These are phyloP conservation scores for Kwoniella sp. DNA, from an alignment of 768 basidiomycete species.

Conservation along the genomic window DNA sequence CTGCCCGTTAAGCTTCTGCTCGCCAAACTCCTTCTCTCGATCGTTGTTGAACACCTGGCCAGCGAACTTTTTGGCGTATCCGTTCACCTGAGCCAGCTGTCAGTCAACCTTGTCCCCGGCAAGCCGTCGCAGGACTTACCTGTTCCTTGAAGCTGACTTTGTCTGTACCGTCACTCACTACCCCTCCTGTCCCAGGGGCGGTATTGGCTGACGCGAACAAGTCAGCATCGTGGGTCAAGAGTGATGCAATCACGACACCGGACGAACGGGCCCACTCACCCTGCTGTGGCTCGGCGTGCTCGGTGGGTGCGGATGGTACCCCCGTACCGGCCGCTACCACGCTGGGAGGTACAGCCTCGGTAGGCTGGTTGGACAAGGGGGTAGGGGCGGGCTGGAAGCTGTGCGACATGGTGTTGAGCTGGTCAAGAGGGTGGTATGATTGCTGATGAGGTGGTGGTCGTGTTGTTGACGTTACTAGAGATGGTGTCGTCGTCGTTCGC, in stretches of 20 bases:
- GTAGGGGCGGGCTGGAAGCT: slow-evolving; percentile 3
- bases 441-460: too few species aligned
- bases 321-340: slow-evolving; percentile 30
- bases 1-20: slow-evolving; percentile 30
- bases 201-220: slow-evolving; percentile 30
- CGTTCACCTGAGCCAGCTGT: slow-evolving; percentile 28
- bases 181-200: slow-evolving; percentile 32
- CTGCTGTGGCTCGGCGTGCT: slow-evolving; percentile 32
- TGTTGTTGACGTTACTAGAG: too few species aligned
- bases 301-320: slow-evolving; percentile 11
- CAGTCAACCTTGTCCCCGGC: background rate
- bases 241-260: background rate
- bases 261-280: slow-evolving; percentile 23
- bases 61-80: slow-evolving; percentile 44
- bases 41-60: slow-evolving; percentile 35
- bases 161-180: slow-evolving; percentile 16
- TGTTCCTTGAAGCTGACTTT: slow-evolving; percentile 43
- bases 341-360: slow-evolving; percentile 13
- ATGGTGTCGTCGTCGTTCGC: too few species aligned
- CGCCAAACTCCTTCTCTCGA: slow-evolving; percentile 36
- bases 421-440: too few species aligned
- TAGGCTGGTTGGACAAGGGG: background rate
- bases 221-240: background rate
- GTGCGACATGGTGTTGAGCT: too few species aligned
- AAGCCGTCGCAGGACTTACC: slow-evolving; percentile 21